Conservation (phyloP, 805 yeast genomes). For the Schwanniomyces polymorphus region DNA sequence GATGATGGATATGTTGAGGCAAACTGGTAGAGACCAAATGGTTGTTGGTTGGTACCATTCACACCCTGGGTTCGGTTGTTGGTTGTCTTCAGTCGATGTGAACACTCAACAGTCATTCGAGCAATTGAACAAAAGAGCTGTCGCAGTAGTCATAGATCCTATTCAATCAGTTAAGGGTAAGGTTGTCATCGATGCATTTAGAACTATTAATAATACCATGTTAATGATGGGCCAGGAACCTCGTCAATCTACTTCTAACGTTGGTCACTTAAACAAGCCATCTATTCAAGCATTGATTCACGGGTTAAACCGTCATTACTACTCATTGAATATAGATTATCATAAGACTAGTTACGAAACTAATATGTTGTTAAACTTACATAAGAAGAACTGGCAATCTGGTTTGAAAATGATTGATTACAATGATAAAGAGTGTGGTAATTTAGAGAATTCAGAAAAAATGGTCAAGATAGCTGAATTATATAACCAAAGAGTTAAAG, state of each 20-base stretch:
- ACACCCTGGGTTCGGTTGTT: slow-evolving; percentile 99
- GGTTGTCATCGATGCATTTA: slow-evolving; percentile 97
- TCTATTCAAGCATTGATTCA: slow-evolving; percentile 95
- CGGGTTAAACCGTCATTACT: slow-evolving; percentile 95
- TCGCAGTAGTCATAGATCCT: slow-evolving; percentile 98
- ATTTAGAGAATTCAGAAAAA: slow-evolving; percentile 67
- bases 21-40: slow-evolving; percentile 98
- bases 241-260: slow-evolving; percentile 93
- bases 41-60: slow-evolving; percentile 99
- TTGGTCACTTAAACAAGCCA: slow-evolving; percentile 94
- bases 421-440: slow-evolving; percentile 71
- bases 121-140: slow-evolving; percentile 92
- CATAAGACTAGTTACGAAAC: slow-evolving; percentile 91
- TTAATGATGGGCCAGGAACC: slow-evolving; percentile 97
- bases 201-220: slow-evolving; percentile 84
- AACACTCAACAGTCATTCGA: slow-evolving; percentile 98
- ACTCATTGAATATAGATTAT: slow-evolving; percentile 92
- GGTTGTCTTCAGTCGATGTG: slow-evolving; percentile 97
- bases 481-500: slow-evolving; percentile 86
- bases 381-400: slow-evolving; percentile 93
- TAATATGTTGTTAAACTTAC: slow-evolving; percentile 88
- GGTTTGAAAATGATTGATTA: slow-evolving; percentile 82
- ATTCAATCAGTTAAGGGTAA: slow-evolving; percentile 98
- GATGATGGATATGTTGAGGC: slow-evolving; percentile 99
- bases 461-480: slow-evolving; percentile 89